phyloP scores from a whole-genome alignment of 371 early-diverging fungal species.

The Lichtheimia ramosa region DNA sequence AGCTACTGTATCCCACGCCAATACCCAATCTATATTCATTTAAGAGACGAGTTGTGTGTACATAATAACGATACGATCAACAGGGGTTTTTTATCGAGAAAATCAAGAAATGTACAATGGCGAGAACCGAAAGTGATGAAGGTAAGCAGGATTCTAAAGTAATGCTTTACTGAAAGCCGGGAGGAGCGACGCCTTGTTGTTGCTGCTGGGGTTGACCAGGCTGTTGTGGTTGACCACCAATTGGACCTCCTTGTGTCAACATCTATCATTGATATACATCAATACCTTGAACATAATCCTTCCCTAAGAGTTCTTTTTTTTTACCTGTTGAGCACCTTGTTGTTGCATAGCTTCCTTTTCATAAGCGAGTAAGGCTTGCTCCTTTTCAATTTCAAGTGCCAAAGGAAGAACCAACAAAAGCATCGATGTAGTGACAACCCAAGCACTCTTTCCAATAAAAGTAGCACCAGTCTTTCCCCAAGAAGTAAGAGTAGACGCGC shows the following conservation, averaged over 20 bases:
- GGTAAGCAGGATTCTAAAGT: too few relatives aligned
- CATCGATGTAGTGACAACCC: slow-evolving; percentile 82
- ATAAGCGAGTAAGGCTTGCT: slow-evolving; percentile 75
- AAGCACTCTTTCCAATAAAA: slow-evolving; percentile 73
- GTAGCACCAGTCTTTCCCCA: slow-evolving; percentile 60
- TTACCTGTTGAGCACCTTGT: slow-evolving; percentile 60
- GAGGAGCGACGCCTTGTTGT: slow-evolving; percentile 10
- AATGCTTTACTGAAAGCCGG: slow-evolving; percentile 8
- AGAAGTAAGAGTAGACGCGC: slow-evolving; percentile 49
- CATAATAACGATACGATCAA: too few relatives aligned
- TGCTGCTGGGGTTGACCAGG: slow-evolving; percentile 24
- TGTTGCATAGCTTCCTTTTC: slow-evolving; percentile 71
- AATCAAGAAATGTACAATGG: too few relatives aligned
- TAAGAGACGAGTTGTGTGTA: too few relatives aligned
- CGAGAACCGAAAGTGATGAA: too few relatives aligned
- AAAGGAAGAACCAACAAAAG: slow-evolving; percentile 75
- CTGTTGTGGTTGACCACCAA: slow-evolving; percentile 24
- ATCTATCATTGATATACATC: slow-evolving; percentile 19
- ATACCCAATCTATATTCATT: too few relatives aligned
- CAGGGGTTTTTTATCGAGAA: too few relatives aligned
- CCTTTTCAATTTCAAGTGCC: slow-evolving; percentile 74
- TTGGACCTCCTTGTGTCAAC: slow-evolving; percentile 24
- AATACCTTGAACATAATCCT: background rate
- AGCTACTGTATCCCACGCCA: too few relatives aligned
- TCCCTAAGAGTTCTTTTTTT: background rate